These are phyloP conservation scores for Paramecium caudatum DNA, from an alignment of 73 alveolate species.

Conservation along the genomic window DNA sequence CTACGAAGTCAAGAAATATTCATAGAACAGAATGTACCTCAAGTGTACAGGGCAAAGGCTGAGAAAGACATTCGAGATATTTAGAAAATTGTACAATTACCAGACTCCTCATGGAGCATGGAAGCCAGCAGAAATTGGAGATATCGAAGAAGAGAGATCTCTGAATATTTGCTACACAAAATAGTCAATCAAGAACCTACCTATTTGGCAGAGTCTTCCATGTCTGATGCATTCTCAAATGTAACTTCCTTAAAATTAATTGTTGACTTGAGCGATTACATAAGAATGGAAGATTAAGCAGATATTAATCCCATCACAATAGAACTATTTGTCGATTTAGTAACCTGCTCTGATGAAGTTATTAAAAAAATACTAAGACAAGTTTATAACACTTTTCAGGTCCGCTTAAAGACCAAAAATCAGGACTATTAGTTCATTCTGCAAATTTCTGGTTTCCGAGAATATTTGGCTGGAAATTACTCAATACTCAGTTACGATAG, in stretches of 20 bases:
- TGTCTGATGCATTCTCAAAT: slow-evolving; percentile 89
- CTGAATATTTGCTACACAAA: slow-evolving; percentile 72
- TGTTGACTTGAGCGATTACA: slow-evolving; percentile 79
- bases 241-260: slow-evolving; percentile 74
- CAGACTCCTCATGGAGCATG: slow-evolving; percentile 62
- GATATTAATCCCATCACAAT: slow-evolving; percentile 57
- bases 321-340: slow-evolving; percentile 80
- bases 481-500: slow-evolving; percentile 89
- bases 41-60: slow-evolving; percentile 57
- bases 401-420: slow-evolving; percentile 72
- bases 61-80: slow-evolving; percentile 63
- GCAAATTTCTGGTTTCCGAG: slow-evolving; percentile 90
- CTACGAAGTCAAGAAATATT: background rate
- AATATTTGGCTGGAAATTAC: slow-evolving; percentile 90
- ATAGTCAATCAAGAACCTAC: slow-evolving; percentile 76
- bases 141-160: slow-evolving; percentile 73
- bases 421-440: slow-evolving; percentile 79
- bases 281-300: slow-evolving; percentile 56
- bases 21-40: slow-evolving; percentile 54
- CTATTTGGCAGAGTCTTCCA: slow-evolving; percentile 79
- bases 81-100: slow-evolving; percentile 52
- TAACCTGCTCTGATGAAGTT: slow-evolving; percentile 86
- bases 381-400: slow-evolving; percentile 61
- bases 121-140: slow-evolving; percentile 22
- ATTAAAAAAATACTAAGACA: slow-evolving; percentile 83